Base-by-base conservation (phyloP, 1,139 yeast species). In the Hemisphaericaspora lyxosophila region DNA sequence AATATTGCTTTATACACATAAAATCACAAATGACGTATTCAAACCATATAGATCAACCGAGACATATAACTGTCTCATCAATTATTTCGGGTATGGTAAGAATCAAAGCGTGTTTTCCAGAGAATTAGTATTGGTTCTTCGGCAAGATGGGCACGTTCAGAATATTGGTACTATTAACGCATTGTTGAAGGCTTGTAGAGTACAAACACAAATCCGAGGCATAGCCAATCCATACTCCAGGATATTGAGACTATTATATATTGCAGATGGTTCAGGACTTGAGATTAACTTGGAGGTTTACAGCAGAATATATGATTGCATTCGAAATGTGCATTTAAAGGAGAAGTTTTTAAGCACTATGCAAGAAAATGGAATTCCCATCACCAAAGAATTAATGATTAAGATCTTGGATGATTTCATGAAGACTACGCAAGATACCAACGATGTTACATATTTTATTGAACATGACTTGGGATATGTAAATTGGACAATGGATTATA, bases 101-200 rank as follows among this genome's bases (percentile, higher is more conserved):
- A 61, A 68, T 46, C 76, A 71, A 49, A 65, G 65, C 35, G 54
- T 67, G 18, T 70, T 71, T 52, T 72, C 75, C 3, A 46, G 75
- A 22, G 70, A 67, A 41, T 44, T 71, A 13, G 49, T 70, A 9
- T 48, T 71, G 27, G 71, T 67, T 27, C 69, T 71, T 75, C 58
- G 62, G 27, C 58, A 64, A 39, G 76, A 71, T 38, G 73, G 73
- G 3, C 69, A 67, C 38, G 43, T 43, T n/a, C 70, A 71, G 9
- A 63, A 70, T 43, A 56, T 63, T 18, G 70, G 65, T 29, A 71
- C 75, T 34, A 65, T 70, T 39, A 70, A 70, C 46, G 52, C 56
- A 35, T 53, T 71, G 30, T 49, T 71, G 26, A 61, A 62, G 37
- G 47, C 64, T 13, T 55, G 66, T 33, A 49, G 52, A 32, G 53